Conservation (phyloP, 345 rosid genomes). For the sweet orange (Citrus sinensis) region DVS_A1.0 CM039163.1:41850001-41850500, state of each 20-base stretch:
- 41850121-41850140: slow-evolving; percentile 47
- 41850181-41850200: slow-evolving; percentile 33
- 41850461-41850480: slow-evolving; percentile 63
- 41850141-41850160: slow-evolving; percentile 43
- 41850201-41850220: slow-evolving; percentile 42
- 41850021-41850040: slow-evolving; percentile 22
- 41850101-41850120: slow-evolving; percentile 28
- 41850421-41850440: slow-evolving; percentile 49
- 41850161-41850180: slow-evolving; percentile 32
- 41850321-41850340: slow-evolving; percentile 64
- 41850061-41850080: slow-evolving; percentile 38
- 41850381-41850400: slow-evolving; percentile 46
- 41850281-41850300: slow-evolving; percentile 68
- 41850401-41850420: slow-evolving; percentile 54
- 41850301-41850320: slow-evolving; percentile 66
- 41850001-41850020: slow-evolving; percentile 27
- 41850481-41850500: slow-evolving; percentile 67
- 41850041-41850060: slow-evolving; percentile 22
- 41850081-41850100: slow-evolving; percentile 25
- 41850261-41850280: slow-evolving; percentile 56
- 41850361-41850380: slow-evolving; percentile 52
- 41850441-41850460: slow-evolving; percentile 71
- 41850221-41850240: slow-evolving; percentile 59
- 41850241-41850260: slow-evolving; percentile 50
- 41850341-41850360: slow-evolving; percentile 71